Evolutionary conservation across 176 grass and related monocot species (phyloP), one percentile per base, ranked within the genome.

Genomic region (Rhynchospora pubera): DNA sequence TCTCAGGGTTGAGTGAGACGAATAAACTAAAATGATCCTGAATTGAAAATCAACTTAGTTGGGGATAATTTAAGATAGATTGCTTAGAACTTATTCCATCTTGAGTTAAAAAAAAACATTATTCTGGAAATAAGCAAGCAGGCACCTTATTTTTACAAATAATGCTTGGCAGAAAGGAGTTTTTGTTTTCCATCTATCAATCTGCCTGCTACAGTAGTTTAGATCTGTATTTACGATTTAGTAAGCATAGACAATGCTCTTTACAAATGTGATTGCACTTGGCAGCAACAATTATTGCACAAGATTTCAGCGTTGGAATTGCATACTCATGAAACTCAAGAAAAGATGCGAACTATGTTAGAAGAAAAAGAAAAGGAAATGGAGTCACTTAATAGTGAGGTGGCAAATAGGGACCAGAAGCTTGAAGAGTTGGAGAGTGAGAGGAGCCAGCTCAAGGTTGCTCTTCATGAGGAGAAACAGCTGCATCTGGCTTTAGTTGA

Each of bases 391-490:
- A 85, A 88, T 55, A 83, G 84, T 78, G 94, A 97, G 88, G 87
- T 94, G 50, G 69, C 64, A 79, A 94, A 92, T 72, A 90, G 87
- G 67, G 85, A 91, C 7, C 88, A 91, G 78, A 88, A 86, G 85
- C 74, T 92, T 83, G 81, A 86, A 53, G 82, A 82, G 82, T 80
- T 94, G 83, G 88, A 91, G 81, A 97, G 84, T 85, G 81, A 94
- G 84, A 73, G 94, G 78, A 87, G 39, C 18, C 88, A 89, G 50
- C 85, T 97, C 44, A 84, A 67, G 18, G 13, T 51, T 80, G 57
- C 43, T 84, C 65, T 97, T 57, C 70, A 91, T 86, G 94, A 97
- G 88, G 92, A 97, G 84, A 91, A 97, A 44, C 92, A 91, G 39
- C 85, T 94, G 42, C 85, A 87, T 86, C 68, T 80, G 60, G 84